phyloP scores from a whole-genome alignment of 352 stramenopile species.

The Pythium folliculosum region DNA sequence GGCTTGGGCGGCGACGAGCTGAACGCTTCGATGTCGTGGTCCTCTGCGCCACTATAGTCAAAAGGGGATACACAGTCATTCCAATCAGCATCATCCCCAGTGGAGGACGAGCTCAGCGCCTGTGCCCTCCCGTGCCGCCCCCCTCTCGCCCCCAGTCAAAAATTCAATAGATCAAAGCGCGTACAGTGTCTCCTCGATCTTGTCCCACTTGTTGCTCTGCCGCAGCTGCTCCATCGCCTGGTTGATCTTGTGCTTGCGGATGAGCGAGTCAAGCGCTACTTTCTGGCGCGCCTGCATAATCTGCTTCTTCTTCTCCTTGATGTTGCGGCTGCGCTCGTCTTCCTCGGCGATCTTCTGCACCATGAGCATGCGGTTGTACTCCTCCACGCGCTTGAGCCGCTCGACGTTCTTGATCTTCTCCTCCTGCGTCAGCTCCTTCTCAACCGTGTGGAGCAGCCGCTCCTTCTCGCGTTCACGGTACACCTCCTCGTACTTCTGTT shows the following conservation, averaged over 20 bases:
- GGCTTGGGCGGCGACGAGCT: conserved; percentile 10
- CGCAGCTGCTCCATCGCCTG: conserved; percentile 70
- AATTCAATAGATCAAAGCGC: conserved; percentile 30
- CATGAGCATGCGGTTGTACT: conserved; percentile 65
- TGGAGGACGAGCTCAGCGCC: not conserved
- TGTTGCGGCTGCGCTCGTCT: conserved; percentile 52
- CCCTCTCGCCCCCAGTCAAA: not conserved
- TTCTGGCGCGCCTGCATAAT: conserved; percentile 63
- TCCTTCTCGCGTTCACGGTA: conserved; percentile 42
- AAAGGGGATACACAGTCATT: conserved; percentile 6
- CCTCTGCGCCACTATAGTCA: conserved; percentile 17
- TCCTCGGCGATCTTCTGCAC: conserved; percentile 55
- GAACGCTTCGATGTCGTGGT: conserved; percentile 2
- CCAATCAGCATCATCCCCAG: conserved; percentile 11
- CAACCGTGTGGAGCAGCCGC: conserved; percentile 50
- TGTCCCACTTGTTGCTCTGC: conserved; percentile 72
- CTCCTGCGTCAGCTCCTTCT: conserved; percentile 51
- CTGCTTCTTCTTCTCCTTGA: conserved; percentile 68
- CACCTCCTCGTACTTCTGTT: conserved; percentile 43
- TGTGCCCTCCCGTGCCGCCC: too few relatives aligned
- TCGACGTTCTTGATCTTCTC: conserved; percentile 74
- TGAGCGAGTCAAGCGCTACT: conserved; percentile 58
- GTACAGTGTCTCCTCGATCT: conserved; percentile 79
- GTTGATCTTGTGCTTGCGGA: conserved; percentile 68
- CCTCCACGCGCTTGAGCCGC: conserved; percentile 71